Conservation (phyloP, 805 yeast genomes). For the Schizosaccharomyces japonicus region DNA sequence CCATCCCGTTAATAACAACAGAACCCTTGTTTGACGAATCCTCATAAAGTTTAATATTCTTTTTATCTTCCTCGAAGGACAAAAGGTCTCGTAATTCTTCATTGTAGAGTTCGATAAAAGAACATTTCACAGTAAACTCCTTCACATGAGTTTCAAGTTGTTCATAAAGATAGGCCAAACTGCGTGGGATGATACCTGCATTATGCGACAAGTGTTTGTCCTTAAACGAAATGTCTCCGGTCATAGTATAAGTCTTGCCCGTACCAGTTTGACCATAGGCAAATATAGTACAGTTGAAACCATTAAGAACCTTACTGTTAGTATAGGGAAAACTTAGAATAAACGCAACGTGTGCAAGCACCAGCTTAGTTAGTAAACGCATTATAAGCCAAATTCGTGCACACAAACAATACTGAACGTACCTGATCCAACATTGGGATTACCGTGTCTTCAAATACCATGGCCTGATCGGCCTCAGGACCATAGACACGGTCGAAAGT, state of each 20-base stretch:
- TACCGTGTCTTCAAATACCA: conserved; percentile 44
- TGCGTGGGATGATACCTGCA: conserved; percentile 46
- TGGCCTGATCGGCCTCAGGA: conserved; percentile 49
- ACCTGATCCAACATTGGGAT: conserved; percentile 41
- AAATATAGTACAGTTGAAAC: conserved; percentile 53
- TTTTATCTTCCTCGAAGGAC: conserved; percentile 21
- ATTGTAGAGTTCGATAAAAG: conserved; percentile 67
- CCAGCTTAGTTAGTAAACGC: too few relatives aligned
- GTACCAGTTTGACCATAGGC: conserved; percentile 66
- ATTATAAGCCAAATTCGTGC: too few relatives aligned
- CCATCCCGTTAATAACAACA: conserved; percentile 33
- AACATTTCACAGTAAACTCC: conserved; percentile 48
- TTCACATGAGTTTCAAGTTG: conserved; percentile 18
- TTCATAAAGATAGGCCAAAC: conserved; percentile 30
- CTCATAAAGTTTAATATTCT: conserved; percentile 30
- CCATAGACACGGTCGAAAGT: conserved; percentile 65
- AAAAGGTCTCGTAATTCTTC: conserved; percentile 63
- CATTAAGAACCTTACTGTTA: conserved; percentile 46
- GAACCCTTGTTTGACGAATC: conserved; percentile 22
- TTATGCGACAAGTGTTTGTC: conserved; percentile 15
- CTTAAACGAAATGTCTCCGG: conserved; percentile 13
- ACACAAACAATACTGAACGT: too few relatives aligned
- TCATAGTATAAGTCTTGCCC: conserved; percentile 55
- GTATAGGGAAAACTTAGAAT: too few relatives aligned
- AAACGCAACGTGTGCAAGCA: too few relatives aligned